Conservation (phyloP, 345 rosid genomes). For the Chamaenerion angustifolium region DNA sequence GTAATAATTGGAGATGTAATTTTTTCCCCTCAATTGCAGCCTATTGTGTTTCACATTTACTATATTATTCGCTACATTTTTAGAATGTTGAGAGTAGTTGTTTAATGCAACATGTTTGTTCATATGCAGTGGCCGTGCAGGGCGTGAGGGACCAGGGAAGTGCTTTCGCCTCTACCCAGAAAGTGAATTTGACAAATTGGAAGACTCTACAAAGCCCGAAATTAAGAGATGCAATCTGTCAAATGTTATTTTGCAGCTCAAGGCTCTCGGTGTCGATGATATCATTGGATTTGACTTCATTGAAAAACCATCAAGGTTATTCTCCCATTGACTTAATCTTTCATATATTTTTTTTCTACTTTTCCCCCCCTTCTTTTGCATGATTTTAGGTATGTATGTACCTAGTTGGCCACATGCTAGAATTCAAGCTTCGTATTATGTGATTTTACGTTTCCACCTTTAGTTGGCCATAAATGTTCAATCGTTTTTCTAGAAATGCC, state of each 20-base stretch:
- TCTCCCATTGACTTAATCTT: background rate
- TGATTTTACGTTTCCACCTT: too few species aligned
- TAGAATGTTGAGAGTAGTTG: background rate
- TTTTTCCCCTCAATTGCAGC: too few species aligned
- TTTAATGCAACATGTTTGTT: slow-evolving; percentile 7
- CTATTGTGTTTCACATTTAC: too few species aligned
- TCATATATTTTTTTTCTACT: background rate
- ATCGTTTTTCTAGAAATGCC: too few species aligned
- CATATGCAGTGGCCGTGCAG: slow-evolving; percentile 77
- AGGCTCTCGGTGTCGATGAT: slow-evolving; percentile 83
- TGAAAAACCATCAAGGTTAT: slow-evolving; percentile 85
- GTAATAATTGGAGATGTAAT: too few species aligned
- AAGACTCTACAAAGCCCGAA: slow-evolving; percentile 84
- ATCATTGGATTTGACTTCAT: slow-evolving; percentile 83
- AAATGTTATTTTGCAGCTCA: slow-evolving; percentile 78
- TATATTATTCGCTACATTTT: background rate
- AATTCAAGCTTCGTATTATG: too few species aligned
- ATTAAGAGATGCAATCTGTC: slow-evolving; percentile 90
- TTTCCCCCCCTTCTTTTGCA: slow-evolving; percentile 2
- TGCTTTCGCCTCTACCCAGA: slow-evolving; percentile 91
- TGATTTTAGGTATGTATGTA: background rate
- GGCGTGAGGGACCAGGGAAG: slow-evolving; percentile 92
- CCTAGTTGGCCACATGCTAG: background rate
- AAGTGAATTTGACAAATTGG: slow-evolving; percentile 77
- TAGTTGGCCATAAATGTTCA: too few species aligned